phyloP scores from a whole-genome alignment of 108 stramenopile genomes.

The Skeletonema tropicum region DNA sequence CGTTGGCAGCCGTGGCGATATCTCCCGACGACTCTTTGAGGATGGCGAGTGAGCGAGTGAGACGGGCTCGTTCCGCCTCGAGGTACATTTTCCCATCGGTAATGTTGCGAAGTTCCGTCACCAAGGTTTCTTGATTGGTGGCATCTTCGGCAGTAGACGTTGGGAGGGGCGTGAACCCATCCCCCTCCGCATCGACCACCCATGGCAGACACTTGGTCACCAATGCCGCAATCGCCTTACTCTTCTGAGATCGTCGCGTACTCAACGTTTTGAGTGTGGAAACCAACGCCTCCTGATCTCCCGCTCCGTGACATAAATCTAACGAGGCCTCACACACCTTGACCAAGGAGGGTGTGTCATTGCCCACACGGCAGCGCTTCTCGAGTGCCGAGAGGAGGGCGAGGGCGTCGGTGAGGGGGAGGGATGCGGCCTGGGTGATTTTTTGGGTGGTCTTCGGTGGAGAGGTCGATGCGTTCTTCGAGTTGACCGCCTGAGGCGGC shows the following conservation, averaged over 20 bases:
- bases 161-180: slow-evolving; percentile 57
- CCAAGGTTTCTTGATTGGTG: slow-evolving; percentile 64
- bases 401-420: slow-evolving; percentile 69
- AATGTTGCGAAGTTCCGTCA: slow-evolving; percentile 90
- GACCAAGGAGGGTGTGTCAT: slow-evolving; percentile 78
- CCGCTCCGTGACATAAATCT: slow-evolving; percentile 61
- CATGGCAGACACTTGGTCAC: slow-evolving; percentile 74
- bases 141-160: not conserved
- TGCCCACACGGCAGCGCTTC: slow-evolving; percentile 86
- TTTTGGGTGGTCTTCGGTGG: slow-evolving; percentile 79
- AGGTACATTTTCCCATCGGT: slow-evolving; percentile 98
- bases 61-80: slow-evolving; percentile 94
- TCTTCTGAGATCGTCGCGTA: slow-evolving; percentile 84
- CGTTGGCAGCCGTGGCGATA: slow-evolving; percentile 83
- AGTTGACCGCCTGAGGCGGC: slow-evolving; percentile 79
- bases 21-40: slow-evolving; percentile 88
- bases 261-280: slow-evolving; percentile 69
- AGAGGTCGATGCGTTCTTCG: slow-evolving; percentile 86
- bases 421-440: slow-evolving; percentile 64
- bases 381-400: slow-evolving; percentile 79
- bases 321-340: slow-evolving; percentile 74
- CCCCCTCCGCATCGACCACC: slow-evolving; percentile 55
- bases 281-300: slow-evolving; percentile 60
- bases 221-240: slow-evolving; percentile 67
- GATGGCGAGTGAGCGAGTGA: slow-evolving; percentile 83